Evolutionary conservation across 2,329 filamentous ascomycete species (phyloP), one percentile per base, ranked within the genome.

Genomic region (Clonostachys rhizophaga): DNA sequence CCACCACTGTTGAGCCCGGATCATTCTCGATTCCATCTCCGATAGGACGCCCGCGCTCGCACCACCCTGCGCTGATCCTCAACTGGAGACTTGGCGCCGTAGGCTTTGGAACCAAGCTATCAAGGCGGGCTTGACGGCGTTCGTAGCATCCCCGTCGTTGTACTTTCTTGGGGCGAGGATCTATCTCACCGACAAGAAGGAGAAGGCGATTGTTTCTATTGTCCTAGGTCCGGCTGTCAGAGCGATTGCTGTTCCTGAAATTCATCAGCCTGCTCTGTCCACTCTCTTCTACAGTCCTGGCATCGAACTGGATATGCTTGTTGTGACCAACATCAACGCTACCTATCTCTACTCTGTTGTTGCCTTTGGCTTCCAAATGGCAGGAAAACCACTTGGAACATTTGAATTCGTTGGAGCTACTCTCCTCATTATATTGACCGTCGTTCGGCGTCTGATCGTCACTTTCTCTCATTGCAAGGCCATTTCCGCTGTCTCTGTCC

Each of bases 261-360:
- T 78, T 50, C 70, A 76, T 46, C 59, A 63, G 6, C 62, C 60
- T 1, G 72, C 74, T 5, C 52, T 74, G n/a, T 65, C 64, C 45
- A 61, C 69, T 5, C 58, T 78, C 2, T 54, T 74, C 11, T 65
- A 65, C 50, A 64, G 60, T 35, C 57, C 58, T 4, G 50, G 65
- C 1, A 61, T 77, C 9, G 71, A 77, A 51, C 75, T 78, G 70
- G 74, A 77, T 50, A 63, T 75, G 47, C 61, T 78, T 9, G 64
- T 77, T 16, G 66, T 70, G 4, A 55, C 77, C 43, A 75, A 72
- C 50, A 76, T 70, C 9, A 70, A 65, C 3, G 64, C 67, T 9
- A 73, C 74, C 2, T 78, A 76, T 49, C 46, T 65, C 4, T 76
- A 69, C 55, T 76, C 62, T 4, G 50, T 64, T 13, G 52, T 61